A percentile compares a stretch with the other conserved stretches of the same genome.
Conservation (phyloP, 768 basidiomycete genomes). For the Pleurotus cornucopiae region DNA sequence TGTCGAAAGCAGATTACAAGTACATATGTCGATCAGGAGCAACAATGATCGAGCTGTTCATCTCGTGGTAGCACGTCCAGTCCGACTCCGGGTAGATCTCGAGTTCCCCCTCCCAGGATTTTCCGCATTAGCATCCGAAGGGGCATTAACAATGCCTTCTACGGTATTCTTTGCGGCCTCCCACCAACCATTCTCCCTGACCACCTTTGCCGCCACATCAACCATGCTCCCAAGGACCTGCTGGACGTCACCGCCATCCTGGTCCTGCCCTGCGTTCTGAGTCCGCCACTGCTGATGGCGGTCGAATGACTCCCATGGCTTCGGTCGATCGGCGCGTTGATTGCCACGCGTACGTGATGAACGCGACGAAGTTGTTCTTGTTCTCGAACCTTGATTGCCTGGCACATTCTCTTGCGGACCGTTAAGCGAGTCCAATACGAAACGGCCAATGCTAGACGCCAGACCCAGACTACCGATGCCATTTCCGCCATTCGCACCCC, state of each 20-base stretch:
- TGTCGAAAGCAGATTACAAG: no score
- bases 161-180: constrained; percentile 19
- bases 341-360: constrained; percentile 14
- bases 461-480: constrained; percentile 32
- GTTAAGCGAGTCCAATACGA: constrained; percentile 39
- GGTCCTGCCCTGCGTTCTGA: constrained; percentile 17
- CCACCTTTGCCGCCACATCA: constrained; percentile 18
- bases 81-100: not conserved
- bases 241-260: constrained; percentile 31
- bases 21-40: not conserved
- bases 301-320: constrained; percentile 67
- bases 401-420: constrained; percentile 27
- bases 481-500: constrained; percentile 24
- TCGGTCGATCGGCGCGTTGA: constrained; percentile 28
- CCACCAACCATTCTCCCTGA: constrained; percentile 30
- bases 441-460: constrained; percentile 32
- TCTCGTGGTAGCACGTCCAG: constrained; percentile 1
- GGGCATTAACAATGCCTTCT: constrained; percentile 1
- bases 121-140: not conserved
- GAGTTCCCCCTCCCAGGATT: not conserved
- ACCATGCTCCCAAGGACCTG: constrained; percentile 44
- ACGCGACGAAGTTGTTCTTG: constrained; percentile 9
- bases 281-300: constrained; percentile 59
- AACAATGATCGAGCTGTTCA: not conserved
- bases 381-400: constrained; percentile 18